These are phyloP conservation scores for Bertia moriformis DNA, from an alignment of 2,329 filamentous ascomycete species.

Conservation along the genomic window DNA sequence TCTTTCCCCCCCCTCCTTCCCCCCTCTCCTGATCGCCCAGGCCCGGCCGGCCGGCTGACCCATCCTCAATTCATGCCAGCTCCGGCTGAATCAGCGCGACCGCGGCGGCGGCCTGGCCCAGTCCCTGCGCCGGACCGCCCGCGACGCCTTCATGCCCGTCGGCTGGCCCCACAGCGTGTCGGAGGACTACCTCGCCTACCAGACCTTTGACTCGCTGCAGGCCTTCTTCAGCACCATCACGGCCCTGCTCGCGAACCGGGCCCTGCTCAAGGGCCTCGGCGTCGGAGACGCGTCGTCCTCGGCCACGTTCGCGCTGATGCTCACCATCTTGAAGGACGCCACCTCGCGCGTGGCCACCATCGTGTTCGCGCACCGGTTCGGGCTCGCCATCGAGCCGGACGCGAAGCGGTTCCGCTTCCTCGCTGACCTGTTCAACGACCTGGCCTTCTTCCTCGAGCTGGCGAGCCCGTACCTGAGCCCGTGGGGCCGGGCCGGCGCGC, in stretches of 20 bases:
- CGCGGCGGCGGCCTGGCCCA: no score
- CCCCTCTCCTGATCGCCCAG: no score
- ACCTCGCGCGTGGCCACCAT: conserved; percentile 75
- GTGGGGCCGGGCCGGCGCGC: conserved; percentile 29
- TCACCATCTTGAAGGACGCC: conserved; percentile 71
- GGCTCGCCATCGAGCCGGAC: conserved; percentile 73
- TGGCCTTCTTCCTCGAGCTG: conserved; percentile 73
- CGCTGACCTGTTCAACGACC: conserved; percentile 78
- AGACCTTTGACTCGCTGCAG: conserved; percentile 60
- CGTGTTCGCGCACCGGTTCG: conserved; percentile 68
- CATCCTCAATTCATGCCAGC: no score
- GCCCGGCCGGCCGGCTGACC: no score
- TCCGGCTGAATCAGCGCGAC: no score
- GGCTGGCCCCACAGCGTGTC: conserved; percentile 84
- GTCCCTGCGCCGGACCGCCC: conserved; percentile 15
- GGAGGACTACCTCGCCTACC: conserved; percentile 66
- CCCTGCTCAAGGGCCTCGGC: conserved; percentile 60
- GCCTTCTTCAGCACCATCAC: conserved; percentile 75
- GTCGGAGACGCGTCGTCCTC: conserved; percentile 69
- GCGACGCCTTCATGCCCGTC: conserved; percentile 70
- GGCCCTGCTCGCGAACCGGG: conserved; percentile 64
- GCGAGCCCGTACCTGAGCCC: conserved; percentile 59
- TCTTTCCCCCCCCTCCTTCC: no score
- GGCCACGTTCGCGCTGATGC: conserved; percentile 65
- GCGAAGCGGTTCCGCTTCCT: conserved; percentile 81